Evolutionary conservation across 345 rosid genomes (phyloP), one percentile per base, ranked within the genome.

Genomic region (Erucastrum elatum): DNA sequence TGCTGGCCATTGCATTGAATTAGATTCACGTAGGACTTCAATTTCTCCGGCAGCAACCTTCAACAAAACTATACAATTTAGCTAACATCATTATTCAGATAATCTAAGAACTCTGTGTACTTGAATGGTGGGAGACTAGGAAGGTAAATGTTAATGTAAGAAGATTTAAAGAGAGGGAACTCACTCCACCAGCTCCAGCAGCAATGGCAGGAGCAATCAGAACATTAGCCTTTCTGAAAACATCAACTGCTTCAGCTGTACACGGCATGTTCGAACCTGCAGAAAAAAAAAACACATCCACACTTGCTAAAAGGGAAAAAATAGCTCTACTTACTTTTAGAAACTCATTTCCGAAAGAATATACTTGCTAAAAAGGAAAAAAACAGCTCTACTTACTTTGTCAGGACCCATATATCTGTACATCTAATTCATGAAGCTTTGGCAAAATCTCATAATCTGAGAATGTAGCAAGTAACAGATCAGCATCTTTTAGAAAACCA

Each of bases 31-130:
- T 80, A 88, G 91, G 72, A 90, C 84, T 85, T 93, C 99, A 16
- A 95, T 93, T 87, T 95, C 98, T 70, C 98, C 99, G 7, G 99
- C 98, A 75, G 93, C 93, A 82, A 93, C 98, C 99, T 95, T 87
- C 76, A n/a, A 75, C 16, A 66, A 12, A 67, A 4, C 17, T 26
- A 66, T 33, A 10, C 35, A 71, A 4, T 46, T 71, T 8, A 64
- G 44, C 66, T 34, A 61, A 16, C 21, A 62, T 17, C 41, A 60
- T n/a, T 39, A n/a, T 46, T 41, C 16, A 17, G 1, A 41, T 2
- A 65, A 37, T 79, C 62, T 65, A 65, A 66, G 11, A 66, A 39
- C 31, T 0, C 34, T 37, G 8, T 37, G 39, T 31, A n/a, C 56
- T 51, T 49, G n/a, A 49, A 49, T 49, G 17, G 56, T n/a, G n/a